Evolutionary conservation across 129 eudicot species (phyloP).

Genomic region (Calendula officinalis): DNA sequence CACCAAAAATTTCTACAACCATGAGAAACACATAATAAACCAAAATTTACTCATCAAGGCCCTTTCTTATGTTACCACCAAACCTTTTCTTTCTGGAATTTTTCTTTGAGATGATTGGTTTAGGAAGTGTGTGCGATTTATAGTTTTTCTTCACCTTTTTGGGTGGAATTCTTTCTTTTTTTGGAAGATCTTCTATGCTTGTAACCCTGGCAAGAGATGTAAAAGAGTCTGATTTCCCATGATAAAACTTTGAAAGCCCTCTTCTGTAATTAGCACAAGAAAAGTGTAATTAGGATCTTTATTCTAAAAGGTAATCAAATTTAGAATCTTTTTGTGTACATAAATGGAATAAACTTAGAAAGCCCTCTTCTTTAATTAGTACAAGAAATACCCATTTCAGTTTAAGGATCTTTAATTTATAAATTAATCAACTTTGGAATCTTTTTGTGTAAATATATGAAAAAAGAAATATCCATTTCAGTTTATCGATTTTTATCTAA

Average conservation of each 20-base stretch:
- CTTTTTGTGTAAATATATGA: background rate
- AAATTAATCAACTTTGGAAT: background rate
- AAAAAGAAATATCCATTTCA: background rate
- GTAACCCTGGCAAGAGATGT: slow-evolving; percentile 66
- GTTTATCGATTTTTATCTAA: background rate
- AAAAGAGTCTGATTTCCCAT: slow-evolving; percentile 83
- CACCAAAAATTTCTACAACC: slow-evolving; percentile 9
- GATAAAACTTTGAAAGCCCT: slow-evolving; percentile 71
- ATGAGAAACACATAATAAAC: background rate
- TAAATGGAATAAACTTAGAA: background rate
- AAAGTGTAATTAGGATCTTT: background rate
- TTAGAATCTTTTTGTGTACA: background rate
- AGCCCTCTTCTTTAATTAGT: background rate
- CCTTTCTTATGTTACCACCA: slow-evolving; percentile 12
- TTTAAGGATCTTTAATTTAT: background rate
- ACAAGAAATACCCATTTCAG: too few relatives aligned
- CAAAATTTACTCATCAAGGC: slow-evolving; percentile 1
- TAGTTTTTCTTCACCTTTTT: slow-evolving; percentile 44
- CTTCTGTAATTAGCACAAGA: slow-evolving; percentile 46
- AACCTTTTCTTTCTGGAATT: slow-evolving; percentile 19
- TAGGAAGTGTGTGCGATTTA: slow-evolving; percentile 55
- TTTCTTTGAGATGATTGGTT: slow-evolving; percentile 57
- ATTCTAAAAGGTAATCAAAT: background rate
- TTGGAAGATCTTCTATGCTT: slow-evolving; percentile 75
- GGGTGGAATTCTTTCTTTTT: slow-evolving; percentile 39